A percentile compares a stretch with the other conserved stretches of the same genome.
Evolutionary conservation across 2,329 filamentous ascomycete species (phyloP).

Genomic region (Diplocarpon mali): DNA sequence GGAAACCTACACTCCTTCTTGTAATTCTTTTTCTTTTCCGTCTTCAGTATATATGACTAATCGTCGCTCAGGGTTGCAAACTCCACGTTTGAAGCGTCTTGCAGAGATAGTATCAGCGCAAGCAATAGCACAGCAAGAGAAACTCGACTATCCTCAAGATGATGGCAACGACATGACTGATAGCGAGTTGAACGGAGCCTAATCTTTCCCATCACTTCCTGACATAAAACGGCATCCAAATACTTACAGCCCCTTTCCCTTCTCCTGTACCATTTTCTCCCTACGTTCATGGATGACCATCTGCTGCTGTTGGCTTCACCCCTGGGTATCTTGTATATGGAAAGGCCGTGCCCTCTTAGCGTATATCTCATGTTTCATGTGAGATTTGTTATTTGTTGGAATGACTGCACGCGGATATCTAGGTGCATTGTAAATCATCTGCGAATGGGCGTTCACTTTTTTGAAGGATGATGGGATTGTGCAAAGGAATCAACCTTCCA

Average conservation of each 20-base stretch:
- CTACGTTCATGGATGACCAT: conserved; percentile 14
- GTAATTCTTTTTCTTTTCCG: conserved; percentile 43
- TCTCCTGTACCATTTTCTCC: conserved; percentile 26
- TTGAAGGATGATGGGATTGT: conserved; percentile 15
- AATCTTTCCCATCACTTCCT: conserved; percentile 4
- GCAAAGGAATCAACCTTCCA: conserved; percentile 11
- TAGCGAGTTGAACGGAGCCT: conserved; percentile 24
- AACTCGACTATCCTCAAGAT: conserved; percentile 47
- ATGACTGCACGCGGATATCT: conserved; percentile 18
- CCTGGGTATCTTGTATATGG: conserved; percentile 24
- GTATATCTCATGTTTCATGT: conserved; percentile 19
- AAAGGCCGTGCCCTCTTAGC: conserved; percentile 18
- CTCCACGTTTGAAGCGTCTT: conserved; percentile 82
- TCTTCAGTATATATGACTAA: conserved; percentile 23
- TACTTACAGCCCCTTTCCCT: conserved; percentile 19
- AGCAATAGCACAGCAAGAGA: conserved; percentile 91
- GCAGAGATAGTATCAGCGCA: conserved; percentile 98
- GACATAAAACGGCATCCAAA: not conserved
- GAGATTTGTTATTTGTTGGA: conserved; percentile 12
- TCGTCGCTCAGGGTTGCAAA: conserved; percentile 68
- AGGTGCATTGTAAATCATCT: conserved; percentile 19
- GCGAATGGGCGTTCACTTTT: conserved; percentile 15
- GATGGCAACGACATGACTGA: conserved; percentile 37
- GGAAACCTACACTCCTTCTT: conserved; percentile 96
- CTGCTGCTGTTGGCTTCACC: conserved; percentile 15